A percentile compares a stretch with the other conserved stretches of the same genome.
Evolutionary conservation across 2,329 filamentous ascomycete genomes (phyloP).

Genomic region (Knufia petricola): DNA sequence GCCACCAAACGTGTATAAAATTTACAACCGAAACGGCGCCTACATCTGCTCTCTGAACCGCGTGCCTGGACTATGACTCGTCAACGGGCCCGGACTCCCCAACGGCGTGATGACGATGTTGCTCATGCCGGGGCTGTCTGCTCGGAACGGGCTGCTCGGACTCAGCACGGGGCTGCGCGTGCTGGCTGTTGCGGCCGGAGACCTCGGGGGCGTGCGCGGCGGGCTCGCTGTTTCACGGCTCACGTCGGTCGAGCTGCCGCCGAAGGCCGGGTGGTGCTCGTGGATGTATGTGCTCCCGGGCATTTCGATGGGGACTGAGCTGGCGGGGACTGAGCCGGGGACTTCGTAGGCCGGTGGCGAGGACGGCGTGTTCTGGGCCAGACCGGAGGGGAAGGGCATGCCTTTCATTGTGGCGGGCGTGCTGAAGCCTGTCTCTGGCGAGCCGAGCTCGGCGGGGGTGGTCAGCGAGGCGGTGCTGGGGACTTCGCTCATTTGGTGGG

Average conservation of each 20-base stretch:
- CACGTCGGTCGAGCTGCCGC: conserved; percentile 12
- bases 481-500: conserved; percentile 1
- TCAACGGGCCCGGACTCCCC: conserved; percentile 12
- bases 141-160: conserved; percentile 12
- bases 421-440: conserved; percentile 11
- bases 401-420: conserved; percentile 12
- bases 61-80: not conserved
- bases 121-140: conserved; percentile 1
- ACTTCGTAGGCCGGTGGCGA: conserved; percentile 21
- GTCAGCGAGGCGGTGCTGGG: conserved; percentile 10
- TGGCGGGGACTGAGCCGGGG: not conserved
- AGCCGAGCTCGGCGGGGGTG: conserved; percentile 18
- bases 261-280: conserved; percentile 22
- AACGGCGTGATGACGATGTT: conserved; percentile 14
- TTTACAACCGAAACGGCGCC: no score
- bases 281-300: conserved; percentile 24
- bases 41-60: conserved; percentile 1
- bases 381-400: conserved; percentile 8
- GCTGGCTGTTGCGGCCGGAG: not conserved
- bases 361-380: not conserved
- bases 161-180: conserved; percentile 16
- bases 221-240: conserved; percentile 23
- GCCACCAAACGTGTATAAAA: not conserved
- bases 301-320: conserved; percentile 15
- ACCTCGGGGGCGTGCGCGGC: conserved; percentile 23